Conservation (phyloP, 768 basidiomycete species). For the Paxillus involutus region DNA sequence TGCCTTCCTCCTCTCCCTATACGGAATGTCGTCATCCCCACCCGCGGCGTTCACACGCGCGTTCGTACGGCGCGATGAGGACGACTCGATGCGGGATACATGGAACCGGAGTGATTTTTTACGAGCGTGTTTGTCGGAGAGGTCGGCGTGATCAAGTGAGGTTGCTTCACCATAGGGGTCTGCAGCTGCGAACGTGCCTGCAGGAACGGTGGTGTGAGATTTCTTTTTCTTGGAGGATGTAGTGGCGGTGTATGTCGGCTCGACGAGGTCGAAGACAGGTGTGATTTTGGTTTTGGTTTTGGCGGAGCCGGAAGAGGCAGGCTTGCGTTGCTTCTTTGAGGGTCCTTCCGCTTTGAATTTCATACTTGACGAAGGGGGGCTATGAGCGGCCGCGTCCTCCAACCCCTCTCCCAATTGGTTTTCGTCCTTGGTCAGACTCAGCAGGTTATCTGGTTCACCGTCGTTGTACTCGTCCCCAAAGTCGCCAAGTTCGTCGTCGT, state of each 20-base stretch:
- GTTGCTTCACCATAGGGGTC: conserved; percentile 73
- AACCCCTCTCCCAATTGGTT: conserved; percentile 56
- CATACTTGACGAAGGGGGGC: neutral
- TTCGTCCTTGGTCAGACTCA: conserved; percentile 39
- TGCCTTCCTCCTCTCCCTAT: conserved; percentile 70
- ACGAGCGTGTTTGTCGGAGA: conserved; percentile 79
- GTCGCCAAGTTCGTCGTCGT: conserved; percentile 34
- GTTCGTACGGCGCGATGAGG: conserved; percentile 69
- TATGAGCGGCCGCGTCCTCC: conserved; percentile 42
- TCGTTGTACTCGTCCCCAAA: conserved; percentile 35
- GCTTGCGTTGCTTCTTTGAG: conserved; percentile 68
- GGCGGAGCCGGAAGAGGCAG: conserved; percentile 16
- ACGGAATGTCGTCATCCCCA: conserved; percentile 96
- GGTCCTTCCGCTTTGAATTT: conserved; percentile 13
- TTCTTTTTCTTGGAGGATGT: conserved; percentile 20
- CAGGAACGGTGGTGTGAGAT: conserved; percentile 10
- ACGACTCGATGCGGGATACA: conserved; percentile 85
- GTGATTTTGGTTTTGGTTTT: conserved; percentile 3
- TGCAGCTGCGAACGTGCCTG: conserved; percentile 8
- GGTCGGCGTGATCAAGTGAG: conserved; percentile 66
- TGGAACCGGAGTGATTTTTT: conserved; percentile 90
- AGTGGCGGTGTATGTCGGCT: conserved; percentile 55
- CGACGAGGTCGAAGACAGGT: conserved; percentile 74
- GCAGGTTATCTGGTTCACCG: conserved; percentile 41
- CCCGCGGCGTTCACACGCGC: conserved; percentile 71